These are phyloP conservation scores for Hypomyces rosellus DNA, from an alignment of 2,329 filamentous ascomycete species.

Conservation along the genomic window DNA sequence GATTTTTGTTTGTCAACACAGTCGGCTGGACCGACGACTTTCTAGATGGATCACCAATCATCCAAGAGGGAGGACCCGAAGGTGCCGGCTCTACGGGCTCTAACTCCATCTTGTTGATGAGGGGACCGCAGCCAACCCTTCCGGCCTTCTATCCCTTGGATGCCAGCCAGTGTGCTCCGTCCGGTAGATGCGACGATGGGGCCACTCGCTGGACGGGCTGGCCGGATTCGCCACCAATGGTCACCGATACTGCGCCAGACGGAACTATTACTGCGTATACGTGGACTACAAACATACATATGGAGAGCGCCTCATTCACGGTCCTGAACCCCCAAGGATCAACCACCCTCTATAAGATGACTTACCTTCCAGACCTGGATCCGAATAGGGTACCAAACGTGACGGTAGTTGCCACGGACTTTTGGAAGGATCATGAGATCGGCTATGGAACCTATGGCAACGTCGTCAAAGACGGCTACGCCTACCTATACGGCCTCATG, in stretches of 20 bases:
- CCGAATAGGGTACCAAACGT: slow-evolving; percentile 11
- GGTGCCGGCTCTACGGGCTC: slow-evolving; percentile 10
- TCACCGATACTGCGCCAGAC: slow-evolving; percentile 4
- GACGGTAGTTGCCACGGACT: slow-evolving; percentile 6
- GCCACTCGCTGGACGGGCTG: slow-evolving; percentile 11
- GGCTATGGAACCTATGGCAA: slow-evolving; percentile 15
- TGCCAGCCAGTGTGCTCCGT: slow-evolving; percentile 6
- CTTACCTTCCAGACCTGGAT: slow-evolving; percentile 11
- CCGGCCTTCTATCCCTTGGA: slow-evolving; percentile 9
- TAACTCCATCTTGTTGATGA: slow-evolving; percentile 10
- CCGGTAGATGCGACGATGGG: slow-evolving; percentile 11
- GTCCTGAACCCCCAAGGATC: slow-evolving; percentile 5
- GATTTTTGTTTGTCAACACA: slow-evolving; percentile 12
- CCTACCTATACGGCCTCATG: slow-evolving; percentile 16
- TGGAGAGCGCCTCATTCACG: slow-evolving; percentile 1
- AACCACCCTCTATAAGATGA: slow-evolving; percentile 13
- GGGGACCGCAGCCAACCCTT: slow-evolving; percentile 9
- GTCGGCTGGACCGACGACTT: slow-evolving; percentile 12
- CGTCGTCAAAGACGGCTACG: slow-evolving; percentile 13
- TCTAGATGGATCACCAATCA: slow-evolving; percentile 12
- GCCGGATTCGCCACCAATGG: slow-evolving; percentile 15
- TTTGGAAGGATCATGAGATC: slow-evolving; percentile 14
- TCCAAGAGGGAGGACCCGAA: slow-evolving; percentile 5
- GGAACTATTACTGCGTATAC: slow-evolving; percentile 14
- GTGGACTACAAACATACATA: slow-evolving; percentile 9